These are phyloP conservation scores for Achaetomium macrosporum DNA, from an alignment of 2,329 filamentous ascomycete genomes.

Conservation along the genomic window DNA sequence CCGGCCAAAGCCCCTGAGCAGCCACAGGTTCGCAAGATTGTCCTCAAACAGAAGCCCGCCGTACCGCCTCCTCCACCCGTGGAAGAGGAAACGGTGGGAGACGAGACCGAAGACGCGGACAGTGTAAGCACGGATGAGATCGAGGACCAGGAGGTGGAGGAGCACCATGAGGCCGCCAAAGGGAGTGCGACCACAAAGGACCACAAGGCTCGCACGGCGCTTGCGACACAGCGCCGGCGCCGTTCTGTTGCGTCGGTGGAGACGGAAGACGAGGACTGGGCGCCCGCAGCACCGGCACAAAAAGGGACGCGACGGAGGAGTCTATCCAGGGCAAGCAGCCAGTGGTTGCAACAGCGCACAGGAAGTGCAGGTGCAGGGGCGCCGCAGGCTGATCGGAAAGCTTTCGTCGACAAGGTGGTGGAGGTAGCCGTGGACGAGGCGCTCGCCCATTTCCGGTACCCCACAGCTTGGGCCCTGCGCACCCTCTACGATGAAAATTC, in stretches of 20 bases:
- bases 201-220: constrained; percentile 7
- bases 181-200: background rate
- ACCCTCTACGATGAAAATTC: constrained; percentile 55
- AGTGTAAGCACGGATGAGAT: constrained; percentile 20
- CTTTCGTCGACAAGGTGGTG: constrained; percentile 47
- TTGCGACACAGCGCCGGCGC: constrained; percentile 15
- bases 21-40: constrained; percentile 39
- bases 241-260: constrained; percentile 18
- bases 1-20: constrained; percentile 16
- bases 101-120: constrained; percentile 26
- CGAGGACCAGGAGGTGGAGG: constrained; percentile 7
- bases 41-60: constrained; percentile 34
- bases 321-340: constrained; percentile 20
- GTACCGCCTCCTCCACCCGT: constrained; percentile 22
- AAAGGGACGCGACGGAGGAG: constrained; percentile 20
- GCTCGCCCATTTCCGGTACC: constrained; percentile 50
- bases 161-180: constrained; percentile 14
- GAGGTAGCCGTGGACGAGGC: constrained; percentile 55
- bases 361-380: constrained; percentile 18
- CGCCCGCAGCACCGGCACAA: constrained; percentile 13
- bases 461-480: constrained; percentile 57
- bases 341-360: constrained; percentile 19
- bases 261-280: constrained; percentile 19
- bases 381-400: constrained; percentile 33
- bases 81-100: constrained; percentile 25